phyloP scores from a whole-genome alignment of 805 yeast species.

The Gaillardinia entomophila region DNA sequence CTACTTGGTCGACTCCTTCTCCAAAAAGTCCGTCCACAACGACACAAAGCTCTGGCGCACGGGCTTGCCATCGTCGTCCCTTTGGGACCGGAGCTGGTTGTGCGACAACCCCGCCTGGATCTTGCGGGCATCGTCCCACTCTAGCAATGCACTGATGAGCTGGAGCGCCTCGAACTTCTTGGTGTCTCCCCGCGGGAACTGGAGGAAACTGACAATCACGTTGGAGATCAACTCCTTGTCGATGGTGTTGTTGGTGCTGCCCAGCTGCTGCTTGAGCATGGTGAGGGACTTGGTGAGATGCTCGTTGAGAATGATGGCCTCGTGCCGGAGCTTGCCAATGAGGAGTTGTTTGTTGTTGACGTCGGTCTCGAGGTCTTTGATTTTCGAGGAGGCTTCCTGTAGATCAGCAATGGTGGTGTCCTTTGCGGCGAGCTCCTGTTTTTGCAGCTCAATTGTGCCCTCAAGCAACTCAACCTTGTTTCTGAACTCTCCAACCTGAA shows the following conservation, averaged over 20 bases:
- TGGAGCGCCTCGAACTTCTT: conserved; percentile 90
- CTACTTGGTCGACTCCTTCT: conserved; percentile 53
- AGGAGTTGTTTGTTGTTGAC: conserved; percentile 55
- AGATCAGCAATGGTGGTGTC: conserved; percentile 5
- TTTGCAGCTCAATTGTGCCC: not conserved
- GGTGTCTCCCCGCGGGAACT: conserved; percentile 86
- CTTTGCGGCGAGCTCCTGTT: conserved; percentile 9
- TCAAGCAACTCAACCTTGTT: not conserved
- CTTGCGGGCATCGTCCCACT: conserved; percentile 82
- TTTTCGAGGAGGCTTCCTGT: conserved; percentile 15
- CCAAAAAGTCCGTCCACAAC: conserved; percentile 75
- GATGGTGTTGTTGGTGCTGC: conserved; percentile 55
- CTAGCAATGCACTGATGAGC: conserved; percentile 73
- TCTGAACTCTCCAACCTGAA: not conserved
- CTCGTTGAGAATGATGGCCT: conserved; percentile 87
- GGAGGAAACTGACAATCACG: conserved; percentile 75
- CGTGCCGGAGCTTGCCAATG: conserved; percentile 90
- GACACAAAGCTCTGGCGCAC: conserved; percentile 57
- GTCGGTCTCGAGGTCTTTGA: conserved; percentile 55
- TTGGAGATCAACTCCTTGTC: conserved; percentile 89
- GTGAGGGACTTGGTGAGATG: conserved; percentile 91
- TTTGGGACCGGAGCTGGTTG: conserved; percentile 7
- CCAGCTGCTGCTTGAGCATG: conserved; percentile 71
- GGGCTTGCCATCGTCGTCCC: conserved; percentile 13
- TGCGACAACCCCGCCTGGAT: conserved; percentile 68